Evolutionary conservation across 768 basidiomycete genomes (phyloP).

Genomic region (Suillus luteus): DNA sequence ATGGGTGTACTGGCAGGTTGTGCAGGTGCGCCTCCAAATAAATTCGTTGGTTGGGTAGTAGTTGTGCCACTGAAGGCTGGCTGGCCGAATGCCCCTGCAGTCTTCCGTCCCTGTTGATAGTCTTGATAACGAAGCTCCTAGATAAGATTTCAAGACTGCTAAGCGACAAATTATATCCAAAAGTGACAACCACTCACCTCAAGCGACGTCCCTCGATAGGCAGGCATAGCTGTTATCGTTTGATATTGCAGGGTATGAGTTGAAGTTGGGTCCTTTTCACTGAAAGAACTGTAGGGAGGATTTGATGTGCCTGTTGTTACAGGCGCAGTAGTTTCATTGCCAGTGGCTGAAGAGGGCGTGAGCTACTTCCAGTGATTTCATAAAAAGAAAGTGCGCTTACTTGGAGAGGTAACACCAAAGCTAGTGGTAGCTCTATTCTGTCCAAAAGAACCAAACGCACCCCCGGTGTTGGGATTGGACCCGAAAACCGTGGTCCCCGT

Average conservation of each 20-base stretch:
- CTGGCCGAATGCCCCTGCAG: constrained; percentile 63
- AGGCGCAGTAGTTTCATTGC: constrained; percentile 34
- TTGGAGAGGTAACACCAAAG: constrained; percentile 43
- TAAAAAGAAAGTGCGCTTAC: constrained; percentile 22
- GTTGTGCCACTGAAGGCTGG: constrained; percentile 31
- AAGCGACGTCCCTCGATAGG: constrained; percentile 75
- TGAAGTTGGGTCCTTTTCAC: constrained; percentile 65
- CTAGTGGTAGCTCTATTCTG: constrained; percentile 47
- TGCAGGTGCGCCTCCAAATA: constrained; percentile 30
- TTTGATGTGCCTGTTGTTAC: constrained; percentile 72
- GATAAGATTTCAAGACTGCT: neutral
- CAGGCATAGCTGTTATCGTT: constrained; percentile 77
- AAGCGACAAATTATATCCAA: constrained; percentile 13
- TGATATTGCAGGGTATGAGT: constrained; percentile 67
- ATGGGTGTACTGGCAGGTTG: constrained; percentile 33
- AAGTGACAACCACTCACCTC: constrained; percentile 50
- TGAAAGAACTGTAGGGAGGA: constrained; percentile 57
- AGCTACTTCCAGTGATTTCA: constrained; percentile 15
- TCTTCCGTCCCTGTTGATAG: constrained; percentile 73
- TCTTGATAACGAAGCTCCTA: constrained; percentile 80
- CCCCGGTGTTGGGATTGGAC: constrained; percentile 31
- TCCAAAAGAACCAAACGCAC: constrained; percentile 61
- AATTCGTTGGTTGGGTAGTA: constrained; percentile 25
- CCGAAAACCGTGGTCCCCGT: constrained; percentile 40
- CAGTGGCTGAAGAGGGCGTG: constrained; percentile 29